Base-by-base conservation (phyloP, 1,139 yeast species). In the Geotrichum europaeum region DNA sequence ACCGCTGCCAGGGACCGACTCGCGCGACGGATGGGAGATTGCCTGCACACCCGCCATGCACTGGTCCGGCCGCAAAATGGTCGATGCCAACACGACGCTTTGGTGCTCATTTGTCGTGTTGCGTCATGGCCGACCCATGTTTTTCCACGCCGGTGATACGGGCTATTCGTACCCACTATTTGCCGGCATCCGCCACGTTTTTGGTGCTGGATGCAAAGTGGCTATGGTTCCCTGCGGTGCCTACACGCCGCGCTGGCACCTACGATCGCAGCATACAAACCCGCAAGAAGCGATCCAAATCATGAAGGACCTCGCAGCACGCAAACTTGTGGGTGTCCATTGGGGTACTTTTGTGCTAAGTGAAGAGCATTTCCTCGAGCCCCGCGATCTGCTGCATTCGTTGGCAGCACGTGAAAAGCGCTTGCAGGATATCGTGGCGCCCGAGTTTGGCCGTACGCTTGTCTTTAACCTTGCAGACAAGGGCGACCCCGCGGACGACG, bases 21-120 rank as follows among this genome's bases (percentile, higher is more conserved):
- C 78, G 7, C 74, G 77, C 1, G 86, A 83, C 62, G 77, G 80
- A 25, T 90, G 87, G 77, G 92, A 89, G 66, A 77, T 92, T 40
- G 91, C 89, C 1, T 89, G 97, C 73, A 82, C 95, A 0, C 98
- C 98, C 0, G 90, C 97, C 0, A 92, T 92, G 97, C 98, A 92
- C 74, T 92, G 98, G 98, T 88, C 96, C 1, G 98, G 97, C 0
- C 75, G 97, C 52, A 81, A 82, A 55, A 74, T 92, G 34, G 70
- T 85, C 32, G 98, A 92, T 71, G 82, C 96, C 1, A 92, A 92
- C 72, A 76, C 78, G 43, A 83, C 96, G 0, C 75, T 92, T 56
- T 92, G 98, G 98, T 88, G 96, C 66, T 89, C 97, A 0, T 92
- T 86, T 69, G 71, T 92, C 64, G 72, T 92, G 12, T 77, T 84